These are phyloP conservation scores for Taxillus chinensis DNA, from an alignment of 164 flowering plant genomes.

Conservation along the genomic window DNA sequence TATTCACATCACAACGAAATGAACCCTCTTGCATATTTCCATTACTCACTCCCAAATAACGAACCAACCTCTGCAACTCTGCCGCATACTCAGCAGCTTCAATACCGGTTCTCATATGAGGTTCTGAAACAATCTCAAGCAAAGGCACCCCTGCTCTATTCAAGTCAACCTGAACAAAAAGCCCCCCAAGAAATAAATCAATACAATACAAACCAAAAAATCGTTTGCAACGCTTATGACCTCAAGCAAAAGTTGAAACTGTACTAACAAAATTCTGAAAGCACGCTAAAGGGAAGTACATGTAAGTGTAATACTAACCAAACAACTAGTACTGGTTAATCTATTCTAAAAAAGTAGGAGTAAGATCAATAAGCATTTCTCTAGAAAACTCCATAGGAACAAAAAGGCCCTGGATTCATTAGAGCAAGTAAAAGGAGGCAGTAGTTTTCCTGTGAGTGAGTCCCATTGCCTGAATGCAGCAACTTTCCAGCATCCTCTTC, in stretches of 20 bases:
- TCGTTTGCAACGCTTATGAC: too few relatives aligned
- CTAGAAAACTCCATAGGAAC: too few relatives aligned
- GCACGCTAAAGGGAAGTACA: not conserved
- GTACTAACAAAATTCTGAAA: too few relatives aligned
- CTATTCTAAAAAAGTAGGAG: not conserved
- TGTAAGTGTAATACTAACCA: too few relatives aligned
- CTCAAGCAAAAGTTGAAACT: too few relatives aligned
- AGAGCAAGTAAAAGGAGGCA: not conserved
- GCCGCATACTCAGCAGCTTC: conserved; percentile 95
- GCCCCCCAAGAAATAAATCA: conserved; percentile 1
- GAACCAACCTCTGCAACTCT: conserved; percentile 83
- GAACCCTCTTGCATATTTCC: conserved; percentile 99
- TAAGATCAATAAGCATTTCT: too few relatives aligned
- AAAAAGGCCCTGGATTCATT: not conserved
- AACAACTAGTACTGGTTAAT: too few relatives aligned
- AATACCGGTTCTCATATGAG: conserved; percentile 83
- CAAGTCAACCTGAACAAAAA: conserved; percentile 65
- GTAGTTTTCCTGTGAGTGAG: conserved; percentile 47
- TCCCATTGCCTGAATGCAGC: conserved; percentile 59
- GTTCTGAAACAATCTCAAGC: conserved; percentile 95
- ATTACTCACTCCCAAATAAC: conserved; percentile 85
- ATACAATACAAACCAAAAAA: not conserved
- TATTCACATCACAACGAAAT: conserved; percentile 91
- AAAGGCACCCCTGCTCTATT: conserved; percentile 96
- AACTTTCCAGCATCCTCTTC: conserved; percentile 99